These are phyloP conservation scores for Euphorbia schlechtendalii DNA, from an alignment of 441 rosid species.

Conservation along the genomic window DNA sequence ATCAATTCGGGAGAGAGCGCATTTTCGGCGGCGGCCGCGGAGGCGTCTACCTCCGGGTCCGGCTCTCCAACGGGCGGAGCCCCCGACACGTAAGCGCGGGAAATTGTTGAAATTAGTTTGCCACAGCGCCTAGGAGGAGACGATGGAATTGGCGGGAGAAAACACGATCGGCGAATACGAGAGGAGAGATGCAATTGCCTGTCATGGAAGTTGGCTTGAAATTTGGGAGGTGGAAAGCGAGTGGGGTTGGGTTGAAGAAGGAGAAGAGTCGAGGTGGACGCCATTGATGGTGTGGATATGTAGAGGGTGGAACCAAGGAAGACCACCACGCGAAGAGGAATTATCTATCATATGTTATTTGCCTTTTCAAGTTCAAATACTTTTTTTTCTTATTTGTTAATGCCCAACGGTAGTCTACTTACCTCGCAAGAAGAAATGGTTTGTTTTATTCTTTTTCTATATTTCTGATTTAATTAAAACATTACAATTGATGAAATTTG, in stretches of 20 bases:
- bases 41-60: conserved; percentile 36
- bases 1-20: conserved; percentile 35
- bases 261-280: conserved; percentile 34
- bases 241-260: conserved; percentile 31
- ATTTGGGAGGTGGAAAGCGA: conserved; percentile 20
- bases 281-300: conserved; percentile 22
- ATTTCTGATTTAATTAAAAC: no score
- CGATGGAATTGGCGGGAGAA: conserved; percentile 28
- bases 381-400: neutral
- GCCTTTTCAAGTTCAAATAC: neutral
- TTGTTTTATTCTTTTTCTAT: no score
- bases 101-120: conserved; percentile 16
- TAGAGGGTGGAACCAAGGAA: neutral
- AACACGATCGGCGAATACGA: conserved; percentile 19
- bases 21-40: conserved; percentile 25
- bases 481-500: no score
- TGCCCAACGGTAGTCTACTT: no score
- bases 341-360: neutral
- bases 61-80: conserved; percentile 53
- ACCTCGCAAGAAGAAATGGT: no score
- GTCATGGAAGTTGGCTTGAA: conserved; percentile 16
- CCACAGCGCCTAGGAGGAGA: conserved; percentile 13
- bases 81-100: conserved; percentile 70
- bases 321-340: neutral
- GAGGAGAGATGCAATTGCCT: neutral